Conservation (phyloP, 345 rosid genomes). For the Nasturtium officinale region DNA sequence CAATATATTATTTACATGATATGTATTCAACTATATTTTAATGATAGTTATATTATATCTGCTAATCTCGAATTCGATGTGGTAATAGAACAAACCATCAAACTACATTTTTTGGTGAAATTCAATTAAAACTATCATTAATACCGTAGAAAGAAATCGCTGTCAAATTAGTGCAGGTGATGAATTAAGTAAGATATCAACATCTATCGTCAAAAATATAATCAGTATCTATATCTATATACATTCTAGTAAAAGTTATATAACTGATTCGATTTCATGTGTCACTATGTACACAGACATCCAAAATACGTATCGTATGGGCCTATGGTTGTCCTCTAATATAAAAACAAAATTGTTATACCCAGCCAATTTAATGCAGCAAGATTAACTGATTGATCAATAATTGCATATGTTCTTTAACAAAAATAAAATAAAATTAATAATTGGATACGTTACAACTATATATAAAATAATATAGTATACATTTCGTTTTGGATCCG, state of each 20-base stretch:
- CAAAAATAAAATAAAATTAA: background rate
- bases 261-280: conserved; percentile 14
- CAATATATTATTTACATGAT: background rate
- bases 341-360: background rate
- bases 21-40: background rate
- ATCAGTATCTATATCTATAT: background rate
- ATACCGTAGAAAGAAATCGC: background rate
- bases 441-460: conserved; percentile 23
- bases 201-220: conserved; percentile 7
- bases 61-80: background rate
- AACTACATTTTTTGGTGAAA: background rate
- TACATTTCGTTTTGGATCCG: background rate
- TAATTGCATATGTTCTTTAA: background rate
- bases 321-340: conserved; percentile 36
- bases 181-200: background rate
- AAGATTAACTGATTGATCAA: conserved; percentile 10
- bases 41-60: background rate
- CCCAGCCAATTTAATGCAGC: conserved; percentile 16
- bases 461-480: background rate
- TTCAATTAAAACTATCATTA: background rate
- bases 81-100: background rate
- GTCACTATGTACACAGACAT: conserved; percentile 22
- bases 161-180: conserved; percentile 16
- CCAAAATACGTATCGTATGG: conserved; percentile 10
- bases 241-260: conserved; percentile 4